A percentile compares a stretch with the other conserved stretches of the same genome.
Evolutionary conservation across 371 early-diverging fungal species (phyloP).

Genomic region (Gilbertella persicaria): DNA sequence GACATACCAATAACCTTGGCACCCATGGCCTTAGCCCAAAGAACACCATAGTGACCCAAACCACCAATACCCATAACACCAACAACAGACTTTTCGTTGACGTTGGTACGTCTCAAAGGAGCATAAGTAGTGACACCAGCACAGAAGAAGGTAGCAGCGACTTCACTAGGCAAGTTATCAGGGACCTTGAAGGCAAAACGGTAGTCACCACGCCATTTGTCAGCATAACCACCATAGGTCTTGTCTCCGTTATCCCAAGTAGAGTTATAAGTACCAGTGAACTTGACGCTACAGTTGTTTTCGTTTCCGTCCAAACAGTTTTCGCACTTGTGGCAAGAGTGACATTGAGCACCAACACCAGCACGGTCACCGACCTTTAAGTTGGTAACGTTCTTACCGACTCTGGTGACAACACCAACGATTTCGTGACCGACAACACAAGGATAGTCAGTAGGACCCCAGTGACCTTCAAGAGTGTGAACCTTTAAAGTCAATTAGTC

Average conservation of each 20-base stretch:
- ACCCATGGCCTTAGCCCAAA: conserved; percentile 60
- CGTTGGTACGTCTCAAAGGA: conserved; percentile 44
- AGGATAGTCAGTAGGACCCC: conserved; percentile 62
- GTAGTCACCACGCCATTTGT: conserved; percentile 45
- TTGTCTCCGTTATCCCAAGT: conserved; percentile 55
- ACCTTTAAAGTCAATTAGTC: conserved; percentile 8
- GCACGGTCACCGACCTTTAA: conserved; percentile 62
- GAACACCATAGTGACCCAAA: conserved; percentile 63
- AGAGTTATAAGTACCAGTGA: conserved; percentile 51
- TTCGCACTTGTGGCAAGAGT: conserved; percentile 33
- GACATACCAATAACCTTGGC: conserved; percentile 57
- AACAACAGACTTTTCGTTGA: conserved; percentile 73
- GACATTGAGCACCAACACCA: conserved; percentile 62
- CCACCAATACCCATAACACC: conserved; percentile 79
- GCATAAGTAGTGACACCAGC: conserved; percentile 59
- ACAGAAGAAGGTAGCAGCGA: conserved; percentile 57
- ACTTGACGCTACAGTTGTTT: conserved; percentile 22
- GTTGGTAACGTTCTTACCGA: conserved; percentile 43
- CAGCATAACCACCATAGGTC: conserved; percentile 63
- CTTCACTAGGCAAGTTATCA: conserved; percentile 45
- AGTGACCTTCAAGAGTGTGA: conserved; percentile 59
- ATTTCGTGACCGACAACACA: conserved; percentile 64
- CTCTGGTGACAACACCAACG: conserved; percentile 50
- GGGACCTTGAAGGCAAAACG: conserved; percentile 63
- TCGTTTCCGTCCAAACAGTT: conserved; percentile 27